Base-by-base conservation (phyloP, 768 basidiomycete species). In the Phanerochaete carnosa region DNA sequence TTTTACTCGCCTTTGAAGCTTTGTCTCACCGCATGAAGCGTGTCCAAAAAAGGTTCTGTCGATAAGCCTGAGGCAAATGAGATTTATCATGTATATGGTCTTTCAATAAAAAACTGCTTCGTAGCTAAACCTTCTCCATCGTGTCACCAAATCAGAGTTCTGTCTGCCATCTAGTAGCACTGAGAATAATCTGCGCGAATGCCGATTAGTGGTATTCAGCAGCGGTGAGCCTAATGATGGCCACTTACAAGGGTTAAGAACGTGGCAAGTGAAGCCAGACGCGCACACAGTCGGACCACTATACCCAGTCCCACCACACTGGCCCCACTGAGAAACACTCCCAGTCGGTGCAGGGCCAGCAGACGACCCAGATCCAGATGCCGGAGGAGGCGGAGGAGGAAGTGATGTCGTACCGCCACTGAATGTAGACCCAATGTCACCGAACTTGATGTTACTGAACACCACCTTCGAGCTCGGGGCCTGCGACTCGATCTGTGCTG, bases 401-500 rank as follows among this genome's bases (percentile, higher is more conserved):
- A n/a, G 12, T 7, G 61, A 37, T 37, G 25, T 8, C 22, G 55
- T 25, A 32, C 55, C 23, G 46, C 47, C 51, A 49, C 35, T 49
- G 65, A 66, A 82, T 57, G 81, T 82, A 29, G 79, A 77, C 62
- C 77, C 78, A 66, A 83, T 78, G 68, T 75, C 72, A 58, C 81
- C 82, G 67, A 78, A 79, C 69, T 73, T 77, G 75, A 83, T 84
- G 77, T 83, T 83, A 32, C 81, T 83, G 78, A 68, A 84, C 59
- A 73, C 76, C 70, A 84, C 82, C 23, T 73, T 72, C 30, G 80
- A 75, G 67, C 73, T 73, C 53, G 80, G 67, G 63, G 62, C 56
- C 53, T 71, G 53, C 25, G 68, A 47, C 70, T 82, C 81, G 64
- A 83, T 77, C 43, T 78, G 74, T 5, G 69, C 65, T 58, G 83